These are phyloP conservation scores for Tinospora cordifolia DNA, from an alignment of 164 flowering plant species.

Conservation along the genomic window DNA sequence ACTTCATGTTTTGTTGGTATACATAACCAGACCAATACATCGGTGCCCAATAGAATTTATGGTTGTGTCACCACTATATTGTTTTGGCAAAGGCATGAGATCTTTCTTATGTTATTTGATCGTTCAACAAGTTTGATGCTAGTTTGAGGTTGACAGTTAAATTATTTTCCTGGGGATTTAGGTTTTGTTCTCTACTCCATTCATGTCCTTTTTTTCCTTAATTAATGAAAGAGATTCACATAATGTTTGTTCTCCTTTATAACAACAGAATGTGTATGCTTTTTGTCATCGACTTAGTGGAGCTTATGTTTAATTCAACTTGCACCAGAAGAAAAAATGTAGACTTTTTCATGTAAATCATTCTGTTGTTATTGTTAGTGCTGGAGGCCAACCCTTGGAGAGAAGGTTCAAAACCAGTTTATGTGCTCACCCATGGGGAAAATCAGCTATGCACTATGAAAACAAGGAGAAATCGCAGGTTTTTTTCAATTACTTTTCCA, in stretches of 20 bases:
- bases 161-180: too few species aligned
- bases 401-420: conserved; percentile 75
- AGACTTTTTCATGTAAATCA: background rate
- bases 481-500: conserved; percentile 2
- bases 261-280: too few species aligned
- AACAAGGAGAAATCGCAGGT: conserved; percentile 90
- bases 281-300: background rate
- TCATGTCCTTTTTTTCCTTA: background rate
- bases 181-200: too few species aligned
- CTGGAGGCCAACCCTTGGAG: conserved; percentile 96
- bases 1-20: background rate
- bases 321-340: background rate
- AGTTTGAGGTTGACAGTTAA: background rate
- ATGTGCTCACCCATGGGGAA: conserved; percentile 80
- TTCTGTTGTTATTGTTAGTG: conserved; percentile 35
- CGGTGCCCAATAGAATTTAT: background rate
- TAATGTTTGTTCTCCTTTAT: too few species aligned
- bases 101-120: background rate
- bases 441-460: conserved; percentile 96
- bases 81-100: background rate
- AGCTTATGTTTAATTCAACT: background rate
- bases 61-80: background rate
- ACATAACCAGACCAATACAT: background rate
- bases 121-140: background rate
- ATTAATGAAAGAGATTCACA: too few species aligned